These are phyloP conservation scores for Trichosanthes truncata DNA, from an alignment of 306 rosid species.

Conservation along the genomic window DNA sequence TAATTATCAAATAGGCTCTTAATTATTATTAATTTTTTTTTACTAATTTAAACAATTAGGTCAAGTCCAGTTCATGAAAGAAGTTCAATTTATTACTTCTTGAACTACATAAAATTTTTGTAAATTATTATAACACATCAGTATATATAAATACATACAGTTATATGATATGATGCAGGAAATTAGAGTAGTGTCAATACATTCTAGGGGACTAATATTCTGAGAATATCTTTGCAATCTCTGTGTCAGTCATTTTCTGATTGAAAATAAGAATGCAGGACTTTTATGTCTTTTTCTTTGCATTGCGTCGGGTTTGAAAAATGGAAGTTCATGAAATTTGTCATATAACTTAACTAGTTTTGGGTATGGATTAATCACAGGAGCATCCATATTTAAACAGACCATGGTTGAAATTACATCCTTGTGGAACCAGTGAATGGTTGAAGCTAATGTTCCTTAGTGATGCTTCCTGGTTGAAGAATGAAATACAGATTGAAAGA, in stretches of 20 bases:
- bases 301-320: neutral
- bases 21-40: no score
- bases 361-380: conserved; percentile 22
- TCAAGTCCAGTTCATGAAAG: no score
- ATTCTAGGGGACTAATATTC: neutral
- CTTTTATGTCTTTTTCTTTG: neutral
- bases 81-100: neutral
- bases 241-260: neutral
- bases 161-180: neutral
- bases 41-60: no score
- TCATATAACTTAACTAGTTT: neutral
- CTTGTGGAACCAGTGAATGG: conserved; percentile 88
- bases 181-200: neutral
- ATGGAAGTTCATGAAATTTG: neutral
- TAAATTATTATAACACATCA: neutral
- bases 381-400: conserved; percentile 82
- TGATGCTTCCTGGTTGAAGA: conserved; percentile 24
- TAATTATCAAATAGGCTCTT: no score
- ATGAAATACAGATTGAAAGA: conserved; percentile 25
- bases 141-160: neutral
- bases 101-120: neutral
- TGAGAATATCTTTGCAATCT: neutral
- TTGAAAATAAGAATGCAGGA: neutral
- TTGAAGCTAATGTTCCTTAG: conserved; percentile 57
- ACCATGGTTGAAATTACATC: conserved; percentile 89